These are phyloP conservation scores for Goniomonas avonlea DNA, from an alignment of 78 protist species.

Conservation along the genomic window DNA sequence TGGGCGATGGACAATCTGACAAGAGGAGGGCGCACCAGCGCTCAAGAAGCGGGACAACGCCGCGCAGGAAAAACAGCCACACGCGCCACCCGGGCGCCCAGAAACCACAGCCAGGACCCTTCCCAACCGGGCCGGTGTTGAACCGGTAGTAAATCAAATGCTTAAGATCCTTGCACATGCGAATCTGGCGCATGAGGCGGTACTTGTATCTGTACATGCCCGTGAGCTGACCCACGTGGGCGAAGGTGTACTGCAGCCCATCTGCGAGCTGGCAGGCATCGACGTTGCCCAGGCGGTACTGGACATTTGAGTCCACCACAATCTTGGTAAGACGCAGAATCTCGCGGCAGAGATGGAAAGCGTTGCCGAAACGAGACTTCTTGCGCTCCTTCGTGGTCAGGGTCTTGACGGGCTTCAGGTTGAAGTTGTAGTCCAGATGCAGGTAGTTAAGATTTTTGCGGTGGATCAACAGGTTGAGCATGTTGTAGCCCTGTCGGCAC, in stretches of 20 bases:
- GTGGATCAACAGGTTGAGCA: slow-evolving; percentile 98
- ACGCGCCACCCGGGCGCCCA: slow-evolving; percentile 99
- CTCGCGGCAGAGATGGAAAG: slow-evolving; percentile 97
- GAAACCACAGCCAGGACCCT: slow-evolving; percentile 99
- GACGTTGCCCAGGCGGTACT: slow-evolving; percentile 94
- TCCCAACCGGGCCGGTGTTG: slow-evolving; percentile 94
- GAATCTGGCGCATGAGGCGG: slow-evolving; percentile 95
- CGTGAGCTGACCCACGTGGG: slow-evolving; percentile 97
- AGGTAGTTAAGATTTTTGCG: slow-evolving; percentile 94
- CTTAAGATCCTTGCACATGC: slow-evolving; percentile 94
- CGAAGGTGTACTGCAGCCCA: slow-evolving; percentile 94
- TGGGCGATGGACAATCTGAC: too few relatives aligned
- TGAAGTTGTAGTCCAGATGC: slow-evolving; percentile 99
- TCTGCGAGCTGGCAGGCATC: slow-evolving; percentile 95
- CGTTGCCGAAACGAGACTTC: slow-evolving; percentile 98
- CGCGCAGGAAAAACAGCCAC: slow-evolving; percentile 99
- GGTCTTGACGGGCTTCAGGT: slow-evolving; percentile 97
- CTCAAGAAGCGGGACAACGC: slow-evolving; percentile 98
- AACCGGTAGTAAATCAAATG: slow-evolving; percentile 94
- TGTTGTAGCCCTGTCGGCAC: slow-evolving; percentile 99
- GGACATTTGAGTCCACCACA: slow-evolving; percentile 96
- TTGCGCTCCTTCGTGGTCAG: slow-evolving; percentile 99
- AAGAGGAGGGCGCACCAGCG: too few relatives aligned
- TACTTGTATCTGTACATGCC: slow-evolving; percentile 99
- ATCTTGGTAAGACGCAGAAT: slow-evolving; percentile 93